Conservation (phyloP, 106 monocot genomes). For the Allium cepa region DNA sequence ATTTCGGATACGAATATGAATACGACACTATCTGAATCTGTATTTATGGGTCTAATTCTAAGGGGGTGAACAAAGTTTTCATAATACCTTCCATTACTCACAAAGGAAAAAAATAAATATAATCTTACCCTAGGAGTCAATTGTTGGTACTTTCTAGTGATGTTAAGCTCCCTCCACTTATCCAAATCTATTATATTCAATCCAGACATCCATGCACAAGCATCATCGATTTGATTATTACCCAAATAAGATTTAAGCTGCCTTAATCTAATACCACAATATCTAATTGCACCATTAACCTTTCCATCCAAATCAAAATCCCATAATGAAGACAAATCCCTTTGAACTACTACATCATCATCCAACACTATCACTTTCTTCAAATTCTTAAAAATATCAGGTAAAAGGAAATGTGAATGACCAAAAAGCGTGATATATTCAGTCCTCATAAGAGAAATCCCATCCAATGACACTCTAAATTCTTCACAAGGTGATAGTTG, state of each 20-base stretch:
- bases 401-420: constrained; percentile 42
- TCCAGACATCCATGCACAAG: constrained; percentile 47
- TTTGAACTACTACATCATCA: constrained; percentile 56
- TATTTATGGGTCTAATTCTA: not conserved
- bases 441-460: constrained; percentile 28
- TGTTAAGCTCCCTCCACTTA: constrained; percentile 35
- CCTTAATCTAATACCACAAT: constrained; percentile 32
- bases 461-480: constrained; percentile 48
- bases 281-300: constrained; percentile 30
- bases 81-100: not conserved
- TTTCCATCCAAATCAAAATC: constrained; percentile 39
- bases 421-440: constrained; percentile 39
- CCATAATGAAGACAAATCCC: constrained; percentile 42
- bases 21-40: too few species aligned
- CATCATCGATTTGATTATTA: constrained; percentile 9
- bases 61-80: not conserved
- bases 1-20: too few species aligned
- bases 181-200: constrained; percentile 48
- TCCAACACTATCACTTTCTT: constrained; percentile 47
- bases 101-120: not conserved
- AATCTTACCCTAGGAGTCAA: constrained; percentile 19
- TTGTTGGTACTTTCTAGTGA: constrained; percentile 27
- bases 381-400: constrained; percentile 43
- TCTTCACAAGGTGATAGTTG: constrained; percentile 53
- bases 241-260: constrained; percentile 41